These are phyloP conservation scores for Neurospora pannonica DNA, from an alignment of 495 filamentous ascomycete species.

Conservation along the genomic window DNA sequence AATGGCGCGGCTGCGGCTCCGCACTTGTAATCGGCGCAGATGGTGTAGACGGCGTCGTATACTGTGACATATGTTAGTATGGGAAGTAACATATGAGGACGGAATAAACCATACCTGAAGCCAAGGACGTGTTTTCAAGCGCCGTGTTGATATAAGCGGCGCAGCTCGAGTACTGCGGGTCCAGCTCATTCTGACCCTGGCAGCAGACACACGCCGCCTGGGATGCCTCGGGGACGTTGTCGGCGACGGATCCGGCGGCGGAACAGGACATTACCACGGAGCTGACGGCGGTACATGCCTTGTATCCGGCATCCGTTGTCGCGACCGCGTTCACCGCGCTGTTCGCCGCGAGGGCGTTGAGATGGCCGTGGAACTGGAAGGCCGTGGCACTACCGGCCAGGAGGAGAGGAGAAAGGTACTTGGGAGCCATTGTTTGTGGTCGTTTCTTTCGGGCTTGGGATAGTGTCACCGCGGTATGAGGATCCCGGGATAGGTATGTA, in stretches of 20 bases:
- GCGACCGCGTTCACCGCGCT: constrained; percentile 1
- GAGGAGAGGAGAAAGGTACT: not conserved
- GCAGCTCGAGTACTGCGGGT: constrained; percentile 12
- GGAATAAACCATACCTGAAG: not conserved
- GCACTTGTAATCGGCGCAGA: not conserved
- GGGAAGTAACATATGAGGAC: not conserved
- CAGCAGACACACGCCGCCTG: constrained; percentile 17
- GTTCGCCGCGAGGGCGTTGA: constrained; percentile 9
- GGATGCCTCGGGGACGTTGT: not conserved
- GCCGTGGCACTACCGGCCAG: constrained; percentile 5
- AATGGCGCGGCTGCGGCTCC: not conserved
- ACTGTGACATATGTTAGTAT: not conserved
- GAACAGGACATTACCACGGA: constrained; percentile 7
- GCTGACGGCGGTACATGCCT: constrained; percentile 13
- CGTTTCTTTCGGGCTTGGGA: not conserved
- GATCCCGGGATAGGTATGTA: not conserved
- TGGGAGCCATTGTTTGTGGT: not conserved
- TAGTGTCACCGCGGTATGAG: not conserved
- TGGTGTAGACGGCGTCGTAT: not conserved
- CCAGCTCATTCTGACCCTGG: not conserved
- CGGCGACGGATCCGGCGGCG: constrained; percentile 6
- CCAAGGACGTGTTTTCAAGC: not conserved
- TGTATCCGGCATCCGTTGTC: constrained; percentile 7
- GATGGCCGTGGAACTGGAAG: constrained; percentile 4
- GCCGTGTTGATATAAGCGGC: constrained; percentile 13